Percentiles rank a stretch among this genome's conserved stretches.
These are phyloP conservation scores for Pachysandra terminalis DNA, from an alignment of 164 flowering plant genomes.

Conservation along the genomic window DNA sequence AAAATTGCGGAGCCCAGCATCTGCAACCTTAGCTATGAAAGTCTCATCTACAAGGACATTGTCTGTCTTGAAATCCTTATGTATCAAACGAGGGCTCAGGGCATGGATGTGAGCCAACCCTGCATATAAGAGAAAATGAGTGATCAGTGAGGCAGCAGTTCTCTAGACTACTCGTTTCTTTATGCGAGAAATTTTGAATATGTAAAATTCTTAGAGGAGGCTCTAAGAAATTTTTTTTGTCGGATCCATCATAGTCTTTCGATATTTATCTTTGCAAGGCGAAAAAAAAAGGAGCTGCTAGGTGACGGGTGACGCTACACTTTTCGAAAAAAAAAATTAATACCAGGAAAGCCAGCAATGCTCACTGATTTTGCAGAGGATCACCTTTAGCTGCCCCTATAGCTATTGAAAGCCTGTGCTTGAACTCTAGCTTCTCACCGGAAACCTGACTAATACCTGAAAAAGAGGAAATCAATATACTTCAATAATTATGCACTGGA, in stretches of 20 bases:
- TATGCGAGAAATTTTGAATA: background rate
- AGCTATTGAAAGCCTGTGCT: conserved; percentile 75
- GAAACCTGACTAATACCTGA: conserved; percentile 61
- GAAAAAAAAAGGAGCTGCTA: conserved; percentile 23
- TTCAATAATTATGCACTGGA: background rate
- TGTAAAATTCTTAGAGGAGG: conserved; percentile 10
- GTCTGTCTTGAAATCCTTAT: conserved; percentile 81
- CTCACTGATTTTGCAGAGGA: conserved; percentile 86
- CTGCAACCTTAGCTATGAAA: conserved; percentile 84
- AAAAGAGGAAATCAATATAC: conserved; percentile 12
- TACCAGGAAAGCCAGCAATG: conserved; percentile 71
- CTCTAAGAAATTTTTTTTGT: conserved; percentile 15
- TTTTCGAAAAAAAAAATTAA: conserved; percentile 8
- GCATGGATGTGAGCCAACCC: conserved; percentile 87
- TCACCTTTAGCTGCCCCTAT: conserved; percentile 99
- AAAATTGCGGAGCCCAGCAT: conserved; percentile 79
- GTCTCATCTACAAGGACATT: conserved; percentile 95
- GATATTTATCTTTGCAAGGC: conserved; percentile 18
- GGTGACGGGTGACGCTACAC: no score
- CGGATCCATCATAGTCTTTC: conserved; percentile 14
- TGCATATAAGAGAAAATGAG: conserved; percentile 26
- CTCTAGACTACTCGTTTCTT: no score
- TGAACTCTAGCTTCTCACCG: conserved; percentile 75
- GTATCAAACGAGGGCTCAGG: conserved; percentile 72
- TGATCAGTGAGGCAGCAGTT: conserved; percentile 11